Conservation (phyloP, 176 grass and related monocot species). For the Juncus effusus region DNA sequence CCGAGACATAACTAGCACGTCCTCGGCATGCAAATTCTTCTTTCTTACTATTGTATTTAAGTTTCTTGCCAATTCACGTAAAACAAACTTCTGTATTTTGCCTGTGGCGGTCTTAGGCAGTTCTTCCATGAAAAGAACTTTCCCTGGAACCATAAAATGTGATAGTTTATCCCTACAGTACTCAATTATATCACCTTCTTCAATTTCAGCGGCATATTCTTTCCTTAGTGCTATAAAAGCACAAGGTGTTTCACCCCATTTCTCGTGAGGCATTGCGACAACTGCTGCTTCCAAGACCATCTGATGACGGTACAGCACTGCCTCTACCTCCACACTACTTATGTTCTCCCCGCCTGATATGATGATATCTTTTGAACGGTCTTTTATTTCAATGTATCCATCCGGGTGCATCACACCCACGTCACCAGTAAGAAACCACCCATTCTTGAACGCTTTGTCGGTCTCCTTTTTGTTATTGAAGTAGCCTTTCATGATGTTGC, state of each 20-base stretch:
- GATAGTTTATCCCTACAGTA: conserved; percentile 25
- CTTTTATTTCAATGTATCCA: conserved; percentile 36
- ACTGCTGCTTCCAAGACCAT: conserved; percentile 34
- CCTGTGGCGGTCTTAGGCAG: conserved; percentile 29
- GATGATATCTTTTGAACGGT: conserved; percentile 32
- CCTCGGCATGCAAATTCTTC: too few species aligned
- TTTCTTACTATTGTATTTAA: too few species aligned
- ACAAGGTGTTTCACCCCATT: conserved; percentile 41
- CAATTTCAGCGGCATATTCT: neutral
- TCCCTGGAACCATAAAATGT: conserved; percentile 18
- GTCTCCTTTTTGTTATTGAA: conserved; percentile 27
- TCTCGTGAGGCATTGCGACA: conserved; percentile 25
- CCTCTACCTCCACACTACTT: conserved; percentile 39
- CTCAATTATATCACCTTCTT: conserved; percentile 19
- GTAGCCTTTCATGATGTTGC: conserved; percentile 37
- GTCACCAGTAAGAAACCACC: conserved; percentile 37
- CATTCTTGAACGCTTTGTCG: conserved; percentile 26
- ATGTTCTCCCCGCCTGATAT: conserved; percentile 43
- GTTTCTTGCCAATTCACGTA: neutral
- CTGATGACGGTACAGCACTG: conserved; percentile 20
- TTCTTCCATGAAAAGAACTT: conserved; percentile 15
- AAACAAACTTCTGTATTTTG: conserved; percentile 32
- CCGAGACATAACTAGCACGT: too few species aligned
- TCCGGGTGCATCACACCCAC: conserved; percentile 32
- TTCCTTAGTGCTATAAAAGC: conserved; percentile 37